A percentile compares a stretch with the other conserved stretches of the same genome.
phyloP scores from a whole-genome alignment of 768 basidiomycete species.

The Tricholoma matsutake region DNA sequence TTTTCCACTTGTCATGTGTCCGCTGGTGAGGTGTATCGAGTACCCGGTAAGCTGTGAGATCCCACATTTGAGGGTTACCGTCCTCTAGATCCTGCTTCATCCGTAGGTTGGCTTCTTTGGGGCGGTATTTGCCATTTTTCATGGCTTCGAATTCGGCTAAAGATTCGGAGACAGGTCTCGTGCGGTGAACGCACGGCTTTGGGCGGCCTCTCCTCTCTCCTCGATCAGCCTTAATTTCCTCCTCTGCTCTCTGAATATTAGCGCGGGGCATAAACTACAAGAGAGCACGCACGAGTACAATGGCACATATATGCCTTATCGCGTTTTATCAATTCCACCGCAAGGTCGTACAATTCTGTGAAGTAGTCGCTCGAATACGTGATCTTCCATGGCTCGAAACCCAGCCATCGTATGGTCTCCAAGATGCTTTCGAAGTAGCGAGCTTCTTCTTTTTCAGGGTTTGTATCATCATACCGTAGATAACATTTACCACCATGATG shows the following conservation, averaged over 20 bases:
- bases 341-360: conserved; percentile 78
- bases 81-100: conserved; percentile 97
- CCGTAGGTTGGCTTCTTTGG: conserved; percentile 88
- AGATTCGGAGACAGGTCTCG: conserved; percentile 84
- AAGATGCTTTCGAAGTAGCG: conserved; percentile 95
- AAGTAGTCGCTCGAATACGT: conserved; percentile 99
- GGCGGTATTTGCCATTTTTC: conserved; percentile 86
- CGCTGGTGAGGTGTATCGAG: conserved; percentile 89
- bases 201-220: conserved; percentile 84
- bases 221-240: conserved; percentile 86
- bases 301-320: conserved; percentile 96
- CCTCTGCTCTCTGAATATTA: conserved; percentile 49
- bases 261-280: not conserved
- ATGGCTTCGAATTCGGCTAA: conserved; percentile 86
- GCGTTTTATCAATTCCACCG: conserved; percentile 81
- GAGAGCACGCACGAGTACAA: conserved; percentile 74
- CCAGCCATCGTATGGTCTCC: conserved; percentile 94
- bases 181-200: conserved; percentile 81
- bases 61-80: conserved; percentile 99
- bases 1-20: conserved; percentile 90
- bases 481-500: conserved; percentile 91
- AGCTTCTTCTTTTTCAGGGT: conserved; percentile 96
- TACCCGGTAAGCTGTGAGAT: conserved; percentile 94
- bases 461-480: conserved; percentile 96
- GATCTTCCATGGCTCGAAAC: conserved; percentile 98